Base-by-base conservation (phyloP, 1,139 yeast species). In the Pichia sp. region DNA sequence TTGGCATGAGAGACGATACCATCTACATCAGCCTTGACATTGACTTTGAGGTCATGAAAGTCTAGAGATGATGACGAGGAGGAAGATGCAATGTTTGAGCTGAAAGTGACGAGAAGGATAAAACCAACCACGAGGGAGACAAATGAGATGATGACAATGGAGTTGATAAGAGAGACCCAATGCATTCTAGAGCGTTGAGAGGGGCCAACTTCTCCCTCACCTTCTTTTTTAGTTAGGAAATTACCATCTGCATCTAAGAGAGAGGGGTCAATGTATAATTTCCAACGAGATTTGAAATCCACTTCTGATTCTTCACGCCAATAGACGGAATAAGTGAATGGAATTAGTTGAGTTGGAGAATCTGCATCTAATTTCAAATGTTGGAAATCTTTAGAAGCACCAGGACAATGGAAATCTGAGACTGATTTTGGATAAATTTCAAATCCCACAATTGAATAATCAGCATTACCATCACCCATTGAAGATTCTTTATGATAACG, bases 401-500 rank as follows among this genome's bases (percentile, higher is more conserved):
- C 87, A 2, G 88, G 88, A 53, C 91, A 81, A 28, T 67, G 66
- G 45, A 62, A 72, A 51, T 76, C 79, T 33, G 70, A 64, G 12
- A 84, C 88, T 39, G 93, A 80, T 56, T 77, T 80, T 10, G 96
- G 96, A 52, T 86, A 86, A 9, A 85, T 86, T 60, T 87, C 96
- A 50, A 86, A 84, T 0, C 95, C 96, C 17, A 86, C 95, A 48
- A 87, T 83, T 2, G 83, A 71, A 47, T 70, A 64, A 35, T 63
- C 56, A 20, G 39, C 34, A 36, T 51, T 50, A n/a, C n/a, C n/a
- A n/a, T n/a, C n/a, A n/a, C n/a, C n/a, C n/a, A 62, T 37, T 55
- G 53, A 16, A 15, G 58, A 51, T 47, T 78, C 80, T 21, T 67
- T 65, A 46, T 86, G 82, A 58, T 77, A 83, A 50, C 95, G 69